Conservation (phyloP, 2,329 filamentous ascomycete genomes). For the Pyricularia grisea region DNA sequence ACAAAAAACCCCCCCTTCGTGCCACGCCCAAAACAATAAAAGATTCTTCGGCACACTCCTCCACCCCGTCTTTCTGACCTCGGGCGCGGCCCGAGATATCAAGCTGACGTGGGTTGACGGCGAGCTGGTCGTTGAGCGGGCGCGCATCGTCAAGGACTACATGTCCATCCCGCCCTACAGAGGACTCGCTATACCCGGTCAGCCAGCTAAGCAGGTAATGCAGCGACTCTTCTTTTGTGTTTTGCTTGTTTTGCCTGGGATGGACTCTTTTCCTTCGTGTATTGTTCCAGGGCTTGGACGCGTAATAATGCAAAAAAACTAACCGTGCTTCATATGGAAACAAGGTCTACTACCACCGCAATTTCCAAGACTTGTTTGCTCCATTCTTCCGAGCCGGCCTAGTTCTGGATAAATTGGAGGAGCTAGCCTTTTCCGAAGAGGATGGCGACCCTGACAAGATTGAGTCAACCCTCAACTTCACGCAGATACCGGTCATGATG, state of each 20-base stretch:
- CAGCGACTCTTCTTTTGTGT: background rate
- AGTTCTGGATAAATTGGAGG: conserved; percentile 35
- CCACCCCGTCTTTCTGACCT: conserved; percentile 40
- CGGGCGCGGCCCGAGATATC: conserved; percentile 27
- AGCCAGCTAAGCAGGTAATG: conserved; percentile 24
- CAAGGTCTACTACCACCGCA: conserved; percentile 9
- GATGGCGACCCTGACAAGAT: conserved; percentile 14
- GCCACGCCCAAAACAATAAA: background rate
- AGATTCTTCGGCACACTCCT: conserved; percentile 37
- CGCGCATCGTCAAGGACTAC: conserved; percentile 30
- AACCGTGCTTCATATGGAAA: background rate
- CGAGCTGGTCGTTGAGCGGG: conserved; percentile 21
- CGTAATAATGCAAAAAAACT: background rate
- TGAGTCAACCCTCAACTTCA: conserved; percentile 27
- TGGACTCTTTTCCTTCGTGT: background rate
- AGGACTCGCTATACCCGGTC: conserved; percentile 24
- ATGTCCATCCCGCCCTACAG: conserved; percentile 28
- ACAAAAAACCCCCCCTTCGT: background rate
- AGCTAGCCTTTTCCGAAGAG: conserved; percentile 30
- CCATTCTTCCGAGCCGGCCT: conserved; percentile 32
- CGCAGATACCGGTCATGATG: conserved; percentile 25
- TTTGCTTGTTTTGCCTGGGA: background rate
- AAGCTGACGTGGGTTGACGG: conserved; percentile 27
- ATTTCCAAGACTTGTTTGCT: conserved; percentile 2
- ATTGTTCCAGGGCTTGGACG: background rate